A percentile compares a stretch with the other conserved stretches of the same genome.
Evolutionary conservation across 495 filamentous ascomycete genomes (phyloP).

Genomic region (Hypomontagnella monticulosa): DNA sequence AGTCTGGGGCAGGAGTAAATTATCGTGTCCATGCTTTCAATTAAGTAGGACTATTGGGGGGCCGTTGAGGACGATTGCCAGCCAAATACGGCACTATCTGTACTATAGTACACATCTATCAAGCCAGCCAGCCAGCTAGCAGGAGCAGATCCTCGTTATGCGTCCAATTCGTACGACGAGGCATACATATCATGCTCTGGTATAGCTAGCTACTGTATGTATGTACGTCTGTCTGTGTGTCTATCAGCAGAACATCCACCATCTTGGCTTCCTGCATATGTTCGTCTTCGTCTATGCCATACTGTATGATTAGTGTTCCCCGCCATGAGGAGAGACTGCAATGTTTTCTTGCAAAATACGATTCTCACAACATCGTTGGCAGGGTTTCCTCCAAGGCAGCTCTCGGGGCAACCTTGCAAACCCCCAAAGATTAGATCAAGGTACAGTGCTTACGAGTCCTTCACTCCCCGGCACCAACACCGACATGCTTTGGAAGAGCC

Average conservation of each 20-base stretch:
- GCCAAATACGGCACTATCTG: slow-evolving; percentile 8
- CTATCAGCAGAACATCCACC: slow-evolving; percentile 4
- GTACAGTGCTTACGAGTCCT: background rate
- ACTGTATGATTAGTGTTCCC: background rate
- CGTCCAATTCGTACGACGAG: slow-evolving; percentile 1
- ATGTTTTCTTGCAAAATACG: too few species aligned
- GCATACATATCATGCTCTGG: background rate
- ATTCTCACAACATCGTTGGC: background rate
- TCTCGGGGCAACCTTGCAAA: too few species aligned
- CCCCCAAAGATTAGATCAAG: background rate
- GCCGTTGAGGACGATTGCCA: too few species aligned
- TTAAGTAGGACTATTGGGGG: background rate
- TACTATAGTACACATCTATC: slow-evolving; percentile 34
- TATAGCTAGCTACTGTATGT: background rate
- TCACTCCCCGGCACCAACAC: slow-evolving; percentile 42
- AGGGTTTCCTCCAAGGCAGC: background rate
- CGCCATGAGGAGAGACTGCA: background rate
- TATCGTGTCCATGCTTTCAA: background rate
- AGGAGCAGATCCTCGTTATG: background rate
- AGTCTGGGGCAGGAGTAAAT: too few species aligned
- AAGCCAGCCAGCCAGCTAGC: background rate
- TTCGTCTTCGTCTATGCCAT: background rate
- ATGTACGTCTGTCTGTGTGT: background rate
- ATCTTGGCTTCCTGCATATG: background rate
- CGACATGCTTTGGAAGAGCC: slow-evolving; percentile 44